Base-by-base conservation (phyloP, 83 land plant species). In the Larix sibirica region DNA sequence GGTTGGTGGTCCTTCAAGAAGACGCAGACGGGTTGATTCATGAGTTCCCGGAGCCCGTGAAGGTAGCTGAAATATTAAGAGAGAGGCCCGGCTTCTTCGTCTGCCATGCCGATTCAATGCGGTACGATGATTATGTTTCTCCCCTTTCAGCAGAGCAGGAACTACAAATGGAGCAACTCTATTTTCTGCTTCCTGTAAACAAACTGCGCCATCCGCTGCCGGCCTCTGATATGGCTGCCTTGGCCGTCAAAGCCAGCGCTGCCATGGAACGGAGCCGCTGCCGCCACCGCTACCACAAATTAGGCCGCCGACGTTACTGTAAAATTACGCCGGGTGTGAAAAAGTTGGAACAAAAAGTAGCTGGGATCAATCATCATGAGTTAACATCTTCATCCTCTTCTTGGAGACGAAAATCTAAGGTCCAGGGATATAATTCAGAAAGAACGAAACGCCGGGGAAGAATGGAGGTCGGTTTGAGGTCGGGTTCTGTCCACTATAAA, bases 181-280 rank as follows among this genome's bases (percentile, higher is more conserved):
- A 84, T 78, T 84, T 84, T 59, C 60, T 60, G 6, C 82, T 84
- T 65, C 86, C 82, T 21, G 10, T 47, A 21, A 31, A 20, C 18
- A 50, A 59, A 54, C 59, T 79, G n/a, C 36, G 36, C 36, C 50
- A 26, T n/a, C 82, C 66, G 6, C 44, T 84, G n/a, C 78, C 56
- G 24, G 58, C 82, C 36, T 77, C 86, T 33, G 90, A 88, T 20
- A 90, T 90, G 92, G 90, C 92, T 3, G 84, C 90, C 73, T 81
- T 90, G 82, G 92, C 92, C 28, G 90, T 88, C 1, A 88, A 86
- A 44, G 90, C 92, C 21, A 85, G 83, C 81, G 58, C 87, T 6
- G 90, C 90, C 1, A 62, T 90, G 12, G 31, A 54, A 47, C 82
- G 58, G 65, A 62, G n/a, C 18, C 65, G 65, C 36, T 33, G 36